Base-by-base conservation (phyloP, 2,329 filamentous ascomycete genomes). In the Zymoseptoria crescenta region DNA sequence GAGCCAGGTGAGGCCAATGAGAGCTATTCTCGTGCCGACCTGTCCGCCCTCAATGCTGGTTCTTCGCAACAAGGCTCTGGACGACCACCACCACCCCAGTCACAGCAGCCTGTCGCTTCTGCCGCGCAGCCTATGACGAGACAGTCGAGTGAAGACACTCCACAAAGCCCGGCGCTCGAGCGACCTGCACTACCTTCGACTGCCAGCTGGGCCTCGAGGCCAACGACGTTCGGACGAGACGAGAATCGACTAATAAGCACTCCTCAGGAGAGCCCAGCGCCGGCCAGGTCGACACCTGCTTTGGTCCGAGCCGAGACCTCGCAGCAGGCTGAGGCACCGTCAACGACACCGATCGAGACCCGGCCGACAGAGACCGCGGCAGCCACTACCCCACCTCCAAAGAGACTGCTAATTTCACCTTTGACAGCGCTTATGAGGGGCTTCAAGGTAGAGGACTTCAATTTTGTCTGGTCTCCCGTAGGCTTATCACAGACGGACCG, bases 1-100 rank as follows among this genome's bases (percentile, higher is more conserved):
- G 95, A 99, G 75, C 89, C 94, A 48, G 95, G 94, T n/a, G 94
- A 99, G 70, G 94, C 96, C 68, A 93, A 94, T 66, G 93, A 97
- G 70, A 96, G 91, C 75, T 97, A 96, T 72, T 96, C 91, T 8
- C 84, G 94, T 53, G 91, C 96, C 72, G 93, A 96, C 73, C 77
- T 97, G 45, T 97, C 93, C 1, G 95, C 92, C 19, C 89, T 96
- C 80, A 97, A 96, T 69, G 93, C 89, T 61, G 86, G 91, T 58
- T 89, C 87, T 62, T 91, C 88, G 1, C 91, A 87, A 71, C 79
- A 91, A 68, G 83, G 87, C 41, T 85, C 86, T 77, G 88, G 55
- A 76, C 62, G 62, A 55, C 62, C 62, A 48, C 77, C 79, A 35
- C 74, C 79, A 63, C 75, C 76, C 52, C 77, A 80, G 62, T 76